A percentile compares a stretch with the other conserved stretches of the same genome.
These are phyloP conservation scores for Phytophthora europaea DNA, from an alignment of 352 stramenopile species.

Conservation along the genomic window DNA sequence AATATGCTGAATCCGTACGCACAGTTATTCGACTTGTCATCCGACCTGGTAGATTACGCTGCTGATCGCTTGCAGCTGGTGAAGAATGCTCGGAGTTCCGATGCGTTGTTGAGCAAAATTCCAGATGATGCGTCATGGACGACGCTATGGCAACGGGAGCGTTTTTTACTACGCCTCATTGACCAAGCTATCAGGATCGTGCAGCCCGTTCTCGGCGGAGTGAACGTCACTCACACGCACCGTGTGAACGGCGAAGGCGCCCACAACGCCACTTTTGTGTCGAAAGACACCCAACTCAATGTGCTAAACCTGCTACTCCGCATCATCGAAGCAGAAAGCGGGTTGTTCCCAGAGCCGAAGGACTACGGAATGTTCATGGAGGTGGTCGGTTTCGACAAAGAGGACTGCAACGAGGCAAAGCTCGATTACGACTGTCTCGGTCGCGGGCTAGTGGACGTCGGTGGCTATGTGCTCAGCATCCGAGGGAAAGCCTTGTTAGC, in stretches of 20 bases:
- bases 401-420: slow-evolving; percentile 59
- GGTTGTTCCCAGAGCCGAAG: slow-evolving; percentile 59
- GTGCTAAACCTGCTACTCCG: slow-evolving; percentile 54
- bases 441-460: slow-evolving; percentile 62
- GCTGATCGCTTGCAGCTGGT: slow-evolving; percentile 65
- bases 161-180: slow-evolving; percentile 49
- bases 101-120: slow-evolving; percentile 46
- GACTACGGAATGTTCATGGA: slow-evolving; percentile 66
- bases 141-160: slow-evolving; percentile 63
- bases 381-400: slow-evolving; percentile 43
- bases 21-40: slow-evolving; percentile 69
- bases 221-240: slow-evolving; percentile 74
- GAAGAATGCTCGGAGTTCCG: slow-evolving; percentile 44
- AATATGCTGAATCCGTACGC: slow-evolving; percentile 57
- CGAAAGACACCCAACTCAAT: slow-evolving; percentile 44
- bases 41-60: slow-evolving; percentile 64
- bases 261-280: slow-evolving; percentile 48
- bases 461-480: slow-evolving; percentile 46
- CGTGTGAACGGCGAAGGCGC: slow-evolving; percentile 36
- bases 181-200: slow-evolving; percentile 47
- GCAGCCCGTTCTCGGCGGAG: slow-evolving; percentile 62
- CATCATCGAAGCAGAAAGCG: slow-evolving; percentile 54
- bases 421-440: slow-evolving; percentile 70
- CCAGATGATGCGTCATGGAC: slow-evolving; percentile 65
- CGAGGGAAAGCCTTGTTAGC: slow-evolving; percentile 47